Evolutionary conservation across 371 early-diverging fungal species (phyloP).

Genomic region (Haplosporangium sp.): DNA sequence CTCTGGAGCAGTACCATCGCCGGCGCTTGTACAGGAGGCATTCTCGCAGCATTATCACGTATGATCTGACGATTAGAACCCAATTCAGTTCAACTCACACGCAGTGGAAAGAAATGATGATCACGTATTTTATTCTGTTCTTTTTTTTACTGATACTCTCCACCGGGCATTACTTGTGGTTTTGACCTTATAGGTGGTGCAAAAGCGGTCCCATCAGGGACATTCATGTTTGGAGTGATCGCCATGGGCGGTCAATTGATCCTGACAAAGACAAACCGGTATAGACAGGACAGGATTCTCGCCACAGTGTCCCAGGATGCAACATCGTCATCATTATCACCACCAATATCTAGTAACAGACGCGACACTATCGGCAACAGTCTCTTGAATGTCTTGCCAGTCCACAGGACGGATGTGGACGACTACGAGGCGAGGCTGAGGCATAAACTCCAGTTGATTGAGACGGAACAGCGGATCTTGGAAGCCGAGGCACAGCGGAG

Average conservation of each 20-base stretch:
- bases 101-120: not conserved
- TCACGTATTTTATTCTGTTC: not conserved
- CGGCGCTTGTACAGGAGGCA: constrained; percentile 68
- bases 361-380: constrained; percentile 14
- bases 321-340: not conserved
- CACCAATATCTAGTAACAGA: not conserved
- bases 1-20: constrained; percentile 69
- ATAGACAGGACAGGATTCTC: constrained; percentile 40
- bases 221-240: constrained; percentile 63
- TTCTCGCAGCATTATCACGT: constrained; percentile 64
- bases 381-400: constrained; percentile 38
- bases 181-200: constrained; percentile 67
- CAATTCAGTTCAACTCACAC: not conserved
- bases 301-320: constrained; percentile 2
- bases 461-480: constrained; percentile 30
- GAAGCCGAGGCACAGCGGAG: constrained; percentile 28
- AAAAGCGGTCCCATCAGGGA: constrained; percentile 61
- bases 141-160: constrained; percentile 1
- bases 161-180: too few relatives aligned
- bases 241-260: constrained; percentile 47
- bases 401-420: constrained; percentile 49
- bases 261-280: constrained; percentile 18
- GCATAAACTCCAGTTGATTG: constrained; percentile 30
- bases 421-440: constrained; percentile 37
- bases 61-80: constrained; percentile 13